Base-by-base conservation (phyloP, 2,329 filamentous ascomycete genomes). In the Juglanconis oblonga region DNA sequence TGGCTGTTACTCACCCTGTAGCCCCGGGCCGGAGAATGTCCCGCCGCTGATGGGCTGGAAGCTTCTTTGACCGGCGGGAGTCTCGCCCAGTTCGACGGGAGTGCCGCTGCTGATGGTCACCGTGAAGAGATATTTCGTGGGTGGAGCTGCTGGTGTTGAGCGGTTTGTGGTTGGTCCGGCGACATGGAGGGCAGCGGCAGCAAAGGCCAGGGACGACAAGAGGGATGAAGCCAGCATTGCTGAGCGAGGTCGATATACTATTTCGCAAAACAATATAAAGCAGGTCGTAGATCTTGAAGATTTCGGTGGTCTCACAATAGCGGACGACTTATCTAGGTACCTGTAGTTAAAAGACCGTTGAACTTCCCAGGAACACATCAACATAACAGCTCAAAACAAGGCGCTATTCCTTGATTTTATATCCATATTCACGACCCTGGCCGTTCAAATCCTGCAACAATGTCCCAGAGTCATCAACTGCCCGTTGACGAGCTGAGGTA, bases 31-130 rank as follows among this genome's bases (percentile, higher is more conserved):
- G 1, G 68, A 63, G 29, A 77, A 76, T 0, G 64, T 66, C 13
- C 75, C 74, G 3, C 75, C 74, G 0, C 64, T 66, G 61, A 77
- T 73, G 1, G 73, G 69, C 40, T 73, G 67, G 40, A 78, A 62
- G n/a, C 52, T 62, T 8, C 68, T 62, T 17, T 50, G 56, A 53
- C 70, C 69, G 32, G 58, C 57, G 10, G 69, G 68, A 0, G 67
- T 67, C 1, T 64, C 40, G 3, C 70, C 69, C n/a, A 71, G 65
- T 36, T 53, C 13, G 33, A 67, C 60, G 33, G 62, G 29, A 1
- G 65, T 45, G 1, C 62, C 57, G 17, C 63, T 65, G 8, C 62
- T 66, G 7, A 72, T 64, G 57, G 71, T 71, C 49, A 66, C 59
- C 47, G 64, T 67, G 63, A 70, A 71, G 2, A 72, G 66, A 45